These are phyloP conservation scores for Colletotrichum lupini DNA, from an alignment of 2,329 filamentous ascomycete species.

Conservation along the genomic window DNA sequence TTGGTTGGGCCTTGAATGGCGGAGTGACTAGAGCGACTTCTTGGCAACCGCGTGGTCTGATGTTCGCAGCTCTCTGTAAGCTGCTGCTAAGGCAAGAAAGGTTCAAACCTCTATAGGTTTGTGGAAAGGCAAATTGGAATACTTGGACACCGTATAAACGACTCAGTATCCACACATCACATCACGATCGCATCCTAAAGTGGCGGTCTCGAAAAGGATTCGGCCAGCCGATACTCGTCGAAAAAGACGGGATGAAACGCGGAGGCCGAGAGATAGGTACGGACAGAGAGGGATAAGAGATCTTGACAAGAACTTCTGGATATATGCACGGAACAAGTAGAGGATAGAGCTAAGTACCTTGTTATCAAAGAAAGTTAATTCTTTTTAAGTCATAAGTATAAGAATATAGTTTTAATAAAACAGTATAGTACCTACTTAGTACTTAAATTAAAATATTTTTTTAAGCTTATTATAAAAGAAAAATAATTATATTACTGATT, in stretches of 20 bases:
- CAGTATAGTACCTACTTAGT: too few relatives aligned
- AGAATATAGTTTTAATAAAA: too few relatives aligned
- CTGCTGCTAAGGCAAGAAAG: background rate
- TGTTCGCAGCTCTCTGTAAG: background rate
- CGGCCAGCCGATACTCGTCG: background rate
- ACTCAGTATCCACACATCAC: background rate
- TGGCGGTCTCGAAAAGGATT: background rate
- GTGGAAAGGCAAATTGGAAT: background rate
- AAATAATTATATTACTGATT: too few relatives aligned
- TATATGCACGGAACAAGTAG: conserved; percentile 15
- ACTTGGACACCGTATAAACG: too few relatives aligned
- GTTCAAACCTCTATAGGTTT: background rate
- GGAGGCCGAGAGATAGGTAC: background rate
- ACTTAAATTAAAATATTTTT: too few relatives aligned
- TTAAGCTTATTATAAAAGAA: too few relatives aligned
- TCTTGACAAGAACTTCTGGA: conserved; percentile 6
- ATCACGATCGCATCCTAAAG: background rate
- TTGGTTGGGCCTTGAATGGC: background rate
- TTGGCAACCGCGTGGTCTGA: conserved; percentile 31
- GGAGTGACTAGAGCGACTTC: background rate
- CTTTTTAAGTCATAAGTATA: too few relatives aligned
- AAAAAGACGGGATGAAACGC: conserved; percentile 26
- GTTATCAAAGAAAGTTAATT: too few relatives aligned
- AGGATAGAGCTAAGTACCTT: conserved; percentile 7
- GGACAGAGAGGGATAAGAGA: background rate